Evolutionary conservation across 768 basidiomycete species (phyloP).

Genomic region (Rossbeevera mucosa): DNA sequence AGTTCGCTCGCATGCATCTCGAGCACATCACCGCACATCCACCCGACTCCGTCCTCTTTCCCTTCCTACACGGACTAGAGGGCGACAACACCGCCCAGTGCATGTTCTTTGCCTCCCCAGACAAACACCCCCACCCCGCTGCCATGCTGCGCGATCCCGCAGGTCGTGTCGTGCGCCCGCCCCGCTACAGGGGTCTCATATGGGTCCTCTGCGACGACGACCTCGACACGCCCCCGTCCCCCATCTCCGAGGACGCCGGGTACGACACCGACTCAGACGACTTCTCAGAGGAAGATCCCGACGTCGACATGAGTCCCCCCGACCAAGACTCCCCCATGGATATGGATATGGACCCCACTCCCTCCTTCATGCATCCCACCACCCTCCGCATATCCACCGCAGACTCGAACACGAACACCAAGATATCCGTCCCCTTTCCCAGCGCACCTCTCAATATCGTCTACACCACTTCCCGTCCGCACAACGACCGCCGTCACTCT

Average conservation of each 20-base stretch:
- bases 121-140: constrained; percentile 19
- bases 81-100: constrained; percentile 77
- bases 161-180: constrained; percentile 31
- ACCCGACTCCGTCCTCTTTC: constrained; percentile 79
- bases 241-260: constrained; percentile 24
- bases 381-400: constrained; percentile 30
- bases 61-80: constrained; percentile 85
- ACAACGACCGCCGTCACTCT: constrained; percentile 31
- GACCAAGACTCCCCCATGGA: constrained; percentile 30
- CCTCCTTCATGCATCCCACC: constrained; percentile 38
- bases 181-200: constrained; percentile 66
- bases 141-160: constrained; percentile 23
- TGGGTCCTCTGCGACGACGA: constrained; percentile 82
- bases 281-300: constrained; percentile 23
- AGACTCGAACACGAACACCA: constrained; percentile 7
- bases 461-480: neutral
- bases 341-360: constrained; percentile 25
- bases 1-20: constrained; percentile 61
- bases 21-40: constrained; percentile 65
- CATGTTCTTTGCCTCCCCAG: constrained; percentile 58
- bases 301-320: constrained; percentile 27
- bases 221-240: constrained; percentile 26
- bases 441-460: constrained; percentile 14
- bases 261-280: constrained; percentile 30
- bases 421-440: constrained; percentile 7